These are phyloP conservation scores for Ogataea nonfermentans DNA, from an alignment of 805 yeast genomes.

Conservation along the genomic window DNA sequence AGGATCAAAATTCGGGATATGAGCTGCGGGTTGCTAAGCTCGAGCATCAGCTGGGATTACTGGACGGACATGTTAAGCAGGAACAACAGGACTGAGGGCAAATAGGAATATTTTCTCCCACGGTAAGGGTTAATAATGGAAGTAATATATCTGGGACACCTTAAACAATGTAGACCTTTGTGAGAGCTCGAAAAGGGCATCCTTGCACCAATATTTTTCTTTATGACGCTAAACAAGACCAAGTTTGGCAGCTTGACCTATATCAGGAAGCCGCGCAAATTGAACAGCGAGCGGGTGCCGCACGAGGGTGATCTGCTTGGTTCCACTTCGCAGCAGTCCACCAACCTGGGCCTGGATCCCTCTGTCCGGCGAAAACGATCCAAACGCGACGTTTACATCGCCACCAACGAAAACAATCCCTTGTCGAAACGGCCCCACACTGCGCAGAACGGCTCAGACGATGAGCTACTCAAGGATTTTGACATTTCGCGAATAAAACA, in stretches of 20 bases:
- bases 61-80: slow-evolving; percentile 3
- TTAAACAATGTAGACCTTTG: neutral
- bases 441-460: slow-evolving; percentile 5
- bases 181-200: no score
- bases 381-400: slow-evolving; percentile 8
- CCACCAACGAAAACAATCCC: slow-evolving; percentile 8
- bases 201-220: slow-evolving; percentile 3
- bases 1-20: slow-evolving; percentile 43
- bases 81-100: neutral
- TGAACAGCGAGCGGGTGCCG: slow-evolving; percentile 11
- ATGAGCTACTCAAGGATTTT: slow-evolving; percentile 28
- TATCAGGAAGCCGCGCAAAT: slow-evolving; percentile 15
- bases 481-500: slow-evolving; percentile 28
- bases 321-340: no score
- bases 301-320: slow-evolving; percentile 13
- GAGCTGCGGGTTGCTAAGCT: slow-evolving; percentile 20
- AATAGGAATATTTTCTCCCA: neutral
- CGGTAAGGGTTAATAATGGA: neutral
- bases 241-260: slow-evolving; percentile 13
- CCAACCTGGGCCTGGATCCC: no score
- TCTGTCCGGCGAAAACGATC: slow-evolving; percentile 1
- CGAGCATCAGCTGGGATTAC: slow-evolving; percentile 27
- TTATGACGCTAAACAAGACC: slow-evolving; percentile 7
- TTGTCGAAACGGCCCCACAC: slow-evolving; percentile 1
- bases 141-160: no score